Evolutionary conservation across 73 alveolate genomes (phyloP).

Genomic region (Paramecium tetraurelia): DNA sequence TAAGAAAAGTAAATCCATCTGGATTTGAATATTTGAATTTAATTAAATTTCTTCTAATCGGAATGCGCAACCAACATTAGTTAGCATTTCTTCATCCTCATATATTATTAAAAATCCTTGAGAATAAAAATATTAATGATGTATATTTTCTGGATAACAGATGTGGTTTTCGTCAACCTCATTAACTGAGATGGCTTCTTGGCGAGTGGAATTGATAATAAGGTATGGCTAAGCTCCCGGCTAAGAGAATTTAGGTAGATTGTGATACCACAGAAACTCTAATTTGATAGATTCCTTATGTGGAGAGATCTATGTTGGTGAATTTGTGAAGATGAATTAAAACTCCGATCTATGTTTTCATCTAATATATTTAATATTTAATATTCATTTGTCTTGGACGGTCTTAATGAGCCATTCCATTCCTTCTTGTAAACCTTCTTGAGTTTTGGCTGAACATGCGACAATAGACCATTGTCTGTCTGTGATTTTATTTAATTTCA

Average conservation of each 20-base stretch:
- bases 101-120: slow-evolving; percentile 2
- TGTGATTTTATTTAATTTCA: slow-evolving; percentile 80
- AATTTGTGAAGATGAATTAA: neutral
- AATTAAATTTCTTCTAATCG: neutral
- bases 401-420: slow-evolving; percentile 94
- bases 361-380: neutral
- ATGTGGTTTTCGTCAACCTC: neutral
- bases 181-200: neutral
- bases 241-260: neutral
- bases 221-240: neutral
- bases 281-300: slow-evolving; percentile 17
- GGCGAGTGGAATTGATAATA: neutral
- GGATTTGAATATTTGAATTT: neutral
- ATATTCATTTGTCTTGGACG: slow-evolving; percentile 67
- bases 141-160: neutral
- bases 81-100: slow-evolving; percentile 35
- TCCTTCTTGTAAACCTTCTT: slow-evolving; percentile 94
- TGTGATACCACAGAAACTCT: neutral
- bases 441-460: slow-evolving; percentile 94
- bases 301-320: neutral
- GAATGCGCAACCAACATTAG: neutral
- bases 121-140: neutral
- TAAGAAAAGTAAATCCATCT: neutral
- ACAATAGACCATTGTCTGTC: slow-evolving; percentile 98
- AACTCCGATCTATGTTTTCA: neutral